phyloP scores from a whole-genome alignment of 441 rosid genomes.

The Capsella rubella region DNA sequence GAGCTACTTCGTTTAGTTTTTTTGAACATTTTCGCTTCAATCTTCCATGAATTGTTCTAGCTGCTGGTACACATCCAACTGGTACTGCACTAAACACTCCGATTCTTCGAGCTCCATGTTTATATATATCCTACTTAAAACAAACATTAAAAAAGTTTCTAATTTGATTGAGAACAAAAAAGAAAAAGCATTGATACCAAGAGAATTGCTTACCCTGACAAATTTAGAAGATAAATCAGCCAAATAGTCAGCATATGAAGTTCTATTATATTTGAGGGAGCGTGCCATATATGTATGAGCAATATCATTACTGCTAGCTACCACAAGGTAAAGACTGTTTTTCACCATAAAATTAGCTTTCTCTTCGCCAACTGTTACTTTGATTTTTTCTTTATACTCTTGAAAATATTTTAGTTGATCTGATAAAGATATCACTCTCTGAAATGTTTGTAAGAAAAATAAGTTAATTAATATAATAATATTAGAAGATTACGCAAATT shows the following conservation, averaged over 20 bases:
- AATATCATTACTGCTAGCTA: conserved; percentile 63
- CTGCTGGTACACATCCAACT: conserved; percentile 61
- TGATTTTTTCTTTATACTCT: conserved; percentile 56
- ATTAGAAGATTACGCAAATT: background rate
- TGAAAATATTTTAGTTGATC: conserved; percentile 53
- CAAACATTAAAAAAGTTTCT: too few relatives aligned
- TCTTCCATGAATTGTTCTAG: conserved; percentile 54
- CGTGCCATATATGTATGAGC: conserved; percentile 51
- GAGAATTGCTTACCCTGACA: conserved; percentile 39
- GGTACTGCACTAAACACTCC: conserved; percentile 60
- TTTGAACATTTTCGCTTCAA: conserved; percentile 43
- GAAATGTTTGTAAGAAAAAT: background rate
- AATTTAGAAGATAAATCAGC: conserved; percentile 44
- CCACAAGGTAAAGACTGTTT: conserved; percentile 48
- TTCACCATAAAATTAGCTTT: conserved; percentile 48
- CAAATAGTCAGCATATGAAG: conserved; percentile 52
- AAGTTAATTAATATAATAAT: background rate
- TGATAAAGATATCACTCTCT: conserved; percentile 63
- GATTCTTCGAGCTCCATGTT: conserved; percentile 56
- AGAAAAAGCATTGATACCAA: background rate
- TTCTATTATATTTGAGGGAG: conserved; percentile 23
- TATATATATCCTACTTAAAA: conserved; percentile 43
- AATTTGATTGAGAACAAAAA: background rate
- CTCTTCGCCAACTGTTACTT: conserved; percentile 48
- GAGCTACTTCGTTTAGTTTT: conserved; percentile 50